These are phyloP conservation scores for Colletotrichum shisoi DNA, from an alignment of 2,329 filamentous ascomycete species.

Conservation along the genomic window DNA sequence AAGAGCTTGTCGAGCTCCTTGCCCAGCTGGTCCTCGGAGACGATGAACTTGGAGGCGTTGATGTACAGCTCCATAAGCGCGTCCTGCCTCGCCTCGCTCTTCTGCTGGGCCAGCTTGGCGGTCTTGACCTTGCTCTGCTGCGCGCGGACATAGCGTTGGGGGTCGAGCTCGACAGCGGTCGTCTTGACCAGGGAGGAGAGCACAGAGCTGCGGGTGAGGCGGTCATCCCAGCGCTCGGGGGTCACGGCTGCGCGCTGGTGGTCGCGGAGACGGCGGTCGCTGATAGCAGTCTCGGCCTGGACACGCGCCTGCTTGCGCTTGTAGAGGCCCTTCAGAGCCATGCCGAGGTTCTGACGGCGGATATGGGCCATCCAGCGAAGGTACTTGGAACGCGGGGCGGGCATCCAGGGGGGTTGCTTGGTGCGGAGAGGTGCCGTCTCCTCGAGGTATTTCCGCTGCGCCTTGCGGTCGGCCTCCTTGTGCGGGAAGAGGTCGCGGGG, in stretches of 20 bases:
- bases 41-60: conserved; percentile 86
- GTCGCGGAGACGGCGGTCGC: conserved; percentile 53
- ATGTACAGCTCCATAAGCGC: conserved; percentile 88
- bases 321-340: conserved; percentile 75
- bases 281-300: conserved; percentile 52
- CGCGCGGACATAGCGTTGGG: conserved; percentile 66
- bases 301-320: conserved; percentile 64
- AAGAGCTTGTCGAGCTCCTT: conserved; percentile 79
- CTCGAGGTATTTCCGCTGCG: conserved; percentile 66
- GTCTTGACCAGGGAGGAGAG: conserved; percentile 59
- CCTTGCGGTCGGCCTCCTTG: conserved; percentile 66
- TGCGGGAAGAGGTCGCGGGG: conserved; percentile 81
- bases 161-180: conserved; percentile 66
- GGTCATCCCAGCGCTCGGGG: conserved; percentile 77
- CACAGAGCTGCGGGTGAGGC: conserved; percentile 75
- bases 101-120: conserved; percentile 56
- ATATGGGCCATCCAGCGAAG: conserved; percentile 75
- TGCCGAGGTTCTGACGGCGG: conserved; percentile 74
- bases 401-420: conserved; percentile 48
- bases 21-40: conserved; percentile 78
- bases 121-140: conserved; percentile 52
- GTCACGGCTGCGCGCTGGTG: conserved; percentile 63
- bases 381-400: conserved; percentile 61
- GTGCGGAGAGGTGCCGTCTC: conserved; percentile 65
- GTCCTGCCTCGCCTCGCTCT: conserved; percentile 69